Evolutionary conservation across 2,329 filamentous ascomycete genomes (phyloP), one percentile per base, ranked within the genome.

Genomic region (Verticillium alfalfae): DNA sequence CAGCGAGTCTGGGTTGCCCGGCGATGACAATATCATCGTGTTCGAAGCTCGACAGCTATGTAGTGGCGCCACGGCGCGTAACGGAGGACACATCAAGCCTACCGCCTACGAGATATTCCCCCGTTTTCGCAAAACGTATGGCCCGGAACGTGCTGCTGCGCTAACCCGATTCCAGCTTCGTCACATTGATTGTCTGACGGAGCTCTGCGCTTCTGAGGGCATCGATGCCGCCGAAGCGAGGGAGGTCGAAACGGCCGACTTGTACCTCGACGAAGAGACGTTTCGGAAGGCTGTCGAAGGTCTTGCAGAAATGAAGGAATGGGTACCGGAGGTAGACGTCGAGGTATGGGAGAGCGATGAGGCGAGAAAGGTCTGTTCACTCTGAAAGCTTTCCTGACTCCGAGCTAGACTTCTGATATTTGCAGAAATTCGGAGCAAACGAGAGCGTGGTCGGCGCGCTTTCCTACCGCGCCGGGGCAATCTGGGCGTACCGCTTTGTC

Each of bases 381-480:
- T 10, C n/a, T 22, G 18, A 12, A n/a, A 3, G 18, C 13, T 22
- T 57, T 18, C 37, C 26, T 37, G 34, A 15, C 12, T 18, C 3
- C 26, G 26, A 31, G 26, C 13, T 22, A 39, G n/a, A 38, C 34
- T 10, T 16, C 55, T 34, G 18, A 34, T 13, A n/a, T 34, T 37
- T 54, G 37, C 57, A 73, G 66, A 63, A 71, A 70, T 81, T 80
- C 66, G 70, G 70, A 1, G 68, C 70, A 7, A 76, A 74, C 37
- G 62, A 68, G 0, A 67, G 70, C 37, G 69, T 80, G 15, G 68
- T 70, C 1, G 80, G 81, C 0, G 80, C 76, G 4, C 65, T 82
- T 5, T 75, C 74, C 1, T 83, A 81, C 56, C 64, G 67, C 1
- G 80, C 81, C 10, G 82, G 80, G 2, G 79, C 80, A 12, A 70